Evolutionary conservation across 805 yeast genomes (phyloP), one percentile per base, ranked within the genome.

Genomic region (Ascoidea tarda): DNA sequence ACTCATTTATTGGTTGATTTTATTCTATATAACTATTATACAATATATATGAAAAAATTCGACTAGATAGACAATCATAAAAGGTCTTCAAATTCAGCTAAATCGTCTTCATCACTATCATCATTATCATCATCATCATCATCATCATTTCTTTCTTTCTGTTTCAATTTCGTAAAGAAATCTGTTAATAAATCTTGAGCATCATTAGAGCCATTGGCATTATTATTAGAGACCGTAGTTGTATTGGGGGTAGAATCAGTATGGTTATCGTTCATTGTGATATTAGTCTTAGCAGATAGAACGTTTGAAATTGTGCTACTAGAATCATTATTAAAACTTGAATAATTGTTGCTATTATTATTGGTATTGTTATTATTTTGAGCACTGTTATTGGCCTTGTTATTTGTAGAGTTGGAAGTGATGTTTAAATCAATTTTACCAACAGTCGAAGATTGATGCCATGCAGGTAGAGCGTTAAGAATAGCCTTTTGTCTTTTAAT

Each of bases 391-490:
- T 55, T 55, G 10, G 60, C 64, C 5, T 55, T 57, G 5, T 56
- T 56, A 16, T 55, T 59, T 6, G 54, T 55, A 32, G 33, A 45
- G 50, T 50, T 47, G 32, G 51, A 53, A 21, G 46, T 54, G 47
- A 48, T 48, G 46, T 57, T 52, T 21, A 54, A 50, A 4, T 75
- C 73, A 12, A 75, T 67, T 59, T 81, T 74, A 49, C 96, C 96
- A 58, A 91, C 91, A 0, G 99, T 90, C 63, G 91, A 81, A 59
- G 84, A 83, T 58, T 84, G 80, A 64, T 93, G 96, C 99, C 99
- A 93, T 33, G 93, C 83, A 6, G 99, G 99, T 59, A 93, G 74
- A 4, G 96, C 96, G 64, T 93, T 93, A 66, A 91, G 96, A 63
- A 85, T 83, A 66, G 90, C 66, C 76, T 82, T 66, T 21, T 52